Base-by-base conservation (phyloP, 306 rosid species). In the Prunus mira region DNA sequence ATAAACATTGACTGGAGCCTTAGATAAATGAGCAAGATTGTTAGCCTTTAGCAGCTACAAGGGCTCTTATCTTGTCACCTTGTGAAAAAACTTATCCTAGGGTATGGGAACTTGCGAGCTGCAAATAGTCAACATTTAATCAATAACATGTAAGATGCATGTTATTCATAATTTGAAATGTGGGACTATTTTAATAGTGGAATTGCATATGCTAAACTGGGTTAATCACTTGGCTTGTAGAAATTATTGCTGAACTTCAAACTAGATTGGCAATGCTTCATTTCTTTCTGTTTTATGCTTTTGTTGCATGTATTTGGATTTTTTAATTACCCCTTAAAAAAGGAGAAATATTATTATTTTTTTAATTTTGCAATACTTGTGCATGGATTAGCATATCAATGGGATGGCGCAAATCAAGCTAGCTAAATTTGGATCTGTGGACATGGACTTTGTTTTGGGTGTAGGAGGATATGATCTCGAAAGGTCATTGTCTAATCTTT, bases 381-480 rank as follows among this genome's bases (percentile, higher is more conserved):
- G 75, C 47, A 76, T 74, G 87, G 80, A 63, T 84, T 85, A 93
- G 98, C 82, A 88, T 82, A 93, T 93, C 79, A 93, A 93, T 83
- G 91, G 88, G 77, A 88, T 93, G 89, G 96, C 97, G 47, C 98
- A 90, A 82, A 79, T 88, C 64, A 90, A 82, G 86, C 87, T 73
- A 73, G 97, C 97, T 74, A 87, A 87, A 82, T 93, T 86, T 83
- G 98, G 98, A 71, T 87, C 90, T 13, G 97, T 91, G 45, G 97
- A 93, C 81, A 73, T 93, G 69, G 97, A 90, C 91, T 93, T 91
- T 74, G 96, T 91, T 86, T 81, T 93, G 55, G 98, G 97, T 54
- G 91, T 93, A 73, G 98, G 97, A 56, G 98, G 98, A 81, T 91
- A 93, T 88, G 98, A 93, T 86, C 91, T 93, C 43, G 90, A 88